Evolutionary conservation across 2,329 filamentous ascomycete species (phyloP).

Genomic region (Hymenoscyphus occultus): DNA sequence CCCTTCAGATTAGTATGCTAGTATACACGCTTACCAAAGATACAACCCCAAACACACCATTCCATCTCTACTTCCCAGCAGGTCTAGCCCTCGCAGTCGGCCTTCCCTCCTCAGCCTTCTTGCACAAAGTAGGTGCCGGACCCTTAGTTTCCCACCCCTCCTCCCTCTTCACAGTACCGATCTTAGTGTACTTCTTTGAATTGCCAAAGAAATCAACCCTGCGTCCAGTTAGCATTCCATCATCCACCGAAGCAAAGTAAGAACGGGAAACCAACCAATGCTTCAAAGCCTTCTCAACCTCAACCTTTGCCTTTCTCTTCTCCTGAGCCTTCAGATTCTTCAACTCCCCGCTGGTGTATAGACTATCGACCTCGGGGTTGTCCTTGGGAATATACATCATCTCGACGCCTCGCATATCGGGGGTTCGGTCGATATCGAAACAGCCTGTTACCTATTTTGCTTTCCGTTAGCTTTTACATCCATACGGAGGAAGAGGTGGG

Average conservation of each 20-base stretch:
- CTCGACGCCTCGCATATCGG: constrained; percentile 84
- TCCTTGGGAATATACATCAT: constrained; percentile 73
- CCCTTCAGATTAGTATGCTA: neutral
- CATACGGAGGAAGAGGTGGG: constrained; percentile 48
- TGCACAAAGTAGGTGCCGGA: constrained; percentile 57
- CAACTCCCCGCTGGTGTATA: constrained; percentile 55
- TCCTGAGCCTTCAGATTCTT: constrained; percentile 58
- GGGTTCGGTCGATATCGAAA: constrained; percentile 72
- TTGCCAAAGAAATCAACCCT: constrained; percentile 75
- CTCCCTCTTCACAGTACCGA: constrained; percentile 69
- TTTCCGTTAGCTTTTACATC: neutral
- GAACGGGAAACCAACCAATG: constrained; percentile 48
- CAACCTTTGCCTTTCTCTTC: constrained; percentile 57
- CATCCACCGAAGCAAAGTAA: neutral
- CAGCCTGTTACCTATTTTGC: constrained; percentile 1
- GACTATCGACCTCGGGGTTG: constrained; percentile 58
- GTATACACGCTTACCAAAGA: neutral
- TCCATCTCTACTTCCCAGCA: constrained; percentile 22
- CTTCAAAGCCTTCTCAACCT: constrained; percentile 64
- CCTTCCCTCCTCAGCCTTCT: constrained; percentile 59
- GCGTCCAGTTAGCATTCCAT: neutral
- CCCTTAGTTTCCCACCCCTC: constrained; percentile 59
- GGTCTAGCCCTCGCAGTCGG: constrained; percentile 49
- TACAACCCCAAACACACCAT: constrained; percentile 20
- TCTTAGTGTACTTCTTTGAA: constrained; percentile 75